These are phyloP conservation scores for Cardiospermum halicacabum DNA, from an alignment of 345 rosid species.

Conservation along the genomic window DNA sequence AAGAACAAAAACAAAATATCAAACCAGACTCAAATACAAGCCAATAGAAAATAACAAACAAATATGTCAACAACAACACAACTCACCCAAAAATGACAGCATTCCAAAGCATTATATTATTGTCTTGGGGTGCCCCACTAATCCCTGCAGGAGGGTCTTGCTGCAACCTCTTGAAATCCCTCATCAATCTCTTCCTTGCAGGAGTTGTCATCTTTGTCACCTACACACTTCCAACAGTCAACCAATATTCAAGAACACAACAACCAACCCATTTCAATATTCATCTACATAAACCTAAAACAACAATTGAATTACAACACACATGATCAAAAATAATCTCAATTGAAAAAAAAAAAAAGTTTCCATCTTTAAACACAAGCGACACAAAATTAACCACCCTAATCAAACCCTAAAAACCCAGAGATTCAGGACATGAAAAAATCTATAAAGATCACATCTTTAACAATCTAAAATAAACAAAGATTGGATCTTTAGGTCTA, in stretches of 20 bases:
- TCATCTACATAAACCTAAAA: background rate
- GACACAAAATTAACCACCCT: background rate
- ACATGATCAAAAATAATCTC: background rate
- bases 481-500: slow-evolving; percentile 1
- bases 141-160: slow-evolving; percentile 57
- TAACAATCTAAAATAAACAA: background rate
- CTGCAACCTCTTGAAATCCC: slow-evolving; percentile 61
- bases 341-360: background rate
- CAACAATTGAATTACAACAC: background rate
- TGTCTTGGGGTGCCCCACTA: slow-evolving; percentile 55
- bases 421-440: background rate
- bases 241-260: background rate
- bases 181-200: slow-evolving; percentile 56
- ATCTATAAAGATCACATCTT: background rate
- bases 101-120: slow-evolving; percentile 61
- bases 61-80: background rate
- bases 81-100: slow-evolving; percentile 51
- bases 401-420: background rate
- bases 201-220: slow-evolving; percentile 42
- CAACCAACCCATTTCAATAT: background rate
- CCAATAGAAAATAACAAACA: background rate
- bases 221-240: slow-evolving; percentile 2
- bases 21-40: slow-evolving; percentile 14
- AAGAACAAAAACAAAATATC: slow-evolving; percentile 18
- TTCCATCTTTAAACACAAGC: background rate